A percentile compares a stretch with the other conserved stretches of the same genome.
Conservation (phyloP, 768 basidiomycete species). For the Rhodosporidiobolus sp. region DNA sequence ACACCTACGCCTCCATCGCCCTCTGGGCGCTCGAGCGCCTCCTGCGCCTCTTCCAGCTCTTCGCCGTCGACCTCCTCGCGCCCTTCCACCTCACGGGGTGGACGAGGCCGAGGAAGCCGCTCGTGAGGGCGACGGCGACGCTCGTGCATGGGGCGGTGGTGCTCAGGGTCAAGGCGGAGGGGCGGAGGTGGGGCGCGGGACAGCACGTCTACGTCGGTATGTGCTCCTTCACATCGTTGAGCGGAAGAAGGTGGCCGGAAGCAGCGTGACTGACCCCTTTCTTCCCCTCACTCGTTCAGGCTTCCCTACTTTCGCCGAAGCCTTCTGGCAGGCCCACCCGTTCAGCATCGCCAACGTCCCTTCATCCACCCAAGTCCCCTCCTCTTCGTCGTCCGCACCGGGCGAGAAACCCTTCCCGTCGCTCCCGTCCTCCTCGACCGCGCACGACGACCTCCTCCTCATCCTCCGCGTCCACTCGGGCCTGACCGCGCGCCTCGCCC, state of each 20-base stretch:
- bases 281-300: neutral
- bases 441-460: neutral
- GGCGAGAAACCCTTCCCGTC: neutral
- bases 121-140: neutral
- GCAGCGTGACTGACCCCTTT: neutral
- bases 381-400: neutral
- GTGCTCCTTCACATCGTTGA: neutral
- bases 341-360: constrained; percentile 17
- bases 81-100: neutral
- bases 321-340: constrained; percentile 6
- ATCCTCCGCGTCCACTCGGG: constrained; percentile 1
- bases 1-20: constrained; percentile 1
- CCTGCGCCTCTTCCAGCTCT: neutral
- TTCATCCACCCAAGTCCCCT: neutral
- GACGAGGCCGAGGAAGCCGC: neutral
- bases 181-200: neutral
- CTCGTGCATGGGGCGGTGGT: neutral
- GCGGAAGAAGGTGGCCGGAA: neutral
- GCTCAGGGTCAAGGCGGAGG: neutral
- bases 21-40: constrained; percentile 2
- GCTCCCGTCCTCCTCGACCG: neutral
- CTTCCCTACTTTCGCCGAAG: neutral
- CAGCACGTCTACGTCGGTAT: neutral
- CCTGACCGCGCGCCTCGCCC: neutral
- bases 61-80: neutral